Conservation (phyloP, 169 alveolate species). For the Amoebophrya sp. region DNA sequence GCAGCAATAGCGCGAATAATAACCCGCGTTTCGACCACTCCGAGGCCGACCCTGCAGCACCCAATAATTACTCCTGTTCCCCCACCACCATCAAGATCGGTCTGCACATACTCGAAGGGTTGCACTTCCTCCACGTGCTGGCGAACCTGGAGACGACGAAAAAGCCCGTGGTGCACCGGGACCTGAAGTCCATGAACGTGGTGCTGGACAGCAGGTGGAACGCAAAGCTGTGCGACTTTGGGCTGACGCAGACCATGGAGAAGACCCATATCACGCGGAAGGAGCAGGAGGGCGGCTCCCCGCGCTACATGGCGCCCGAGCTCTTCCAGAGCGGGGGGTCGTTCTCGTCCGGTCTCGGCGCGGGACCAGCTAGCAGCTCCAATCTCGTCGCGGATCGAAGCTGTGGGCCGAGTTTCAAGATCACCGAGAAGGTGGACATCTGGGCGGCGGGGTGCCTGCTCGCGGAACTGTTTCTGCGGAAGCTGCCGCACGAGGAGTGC, state of each 20-base stretch:
- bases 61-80: too few species aligned
- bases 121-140: neutral
- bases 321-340: too few species aligned
- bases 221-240: constrained; percentile 19
- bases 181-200: constrained; percentile 16
- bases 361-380: too few species aligned
- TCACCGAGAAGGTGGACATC: neutral
- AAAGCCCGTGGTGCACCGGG: constrained; percentile 12
- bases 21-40: too few species aligned
- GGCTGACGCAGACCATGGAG: constrained; percentile 15
- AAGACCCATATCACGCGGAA: neutral
- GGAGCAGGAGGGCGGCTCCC: constrained; percentile 13
- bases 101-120: neutral
- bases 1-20: too few species aligned
- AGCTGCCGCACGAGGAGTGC: neutral
- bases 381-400: too few species aligned
- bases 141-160: neutral
- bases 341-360: too few species aligned
- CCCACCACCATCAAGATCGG: neutral
- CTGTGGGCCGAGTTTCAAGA: neutral
- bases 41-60: too few species aligned
- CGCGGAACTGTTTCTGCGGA: neutral
- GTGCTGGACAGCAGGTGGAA: constrained; percentile 7
- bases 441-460: neutral
- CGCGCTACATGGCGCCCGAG: constrained; percentile 21